Evolutionary conservation across 371 early-diverging fungal genomes (phyloP), one percentile per base, ranked within the genome.

Genomic region (Gilbertella persicaria): DNA sequence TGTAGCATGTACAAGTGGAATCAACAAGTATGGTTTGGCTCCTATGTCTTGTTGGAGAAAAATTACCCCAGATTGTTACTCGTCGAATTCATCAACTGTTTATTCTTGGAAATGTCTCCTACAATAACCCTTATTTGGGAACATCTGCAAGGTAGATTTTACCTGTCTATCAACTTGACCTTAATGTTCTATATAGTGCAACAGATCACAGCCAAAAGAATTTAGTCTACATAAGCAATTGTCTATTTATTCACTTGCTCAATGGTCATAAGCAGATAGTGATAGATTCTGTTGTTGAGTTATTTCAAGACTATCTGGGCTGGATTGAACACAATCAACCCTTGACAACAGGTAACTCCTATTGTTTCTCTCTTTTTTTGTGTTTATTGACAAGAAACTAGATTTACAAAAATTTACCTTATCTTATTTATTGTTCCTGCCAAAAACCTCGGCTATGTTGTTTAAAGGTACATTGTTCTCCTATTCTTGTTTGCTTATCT

Each of bases 401-500:
- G 67, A 64, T n/a, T 20, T 61, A 8, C 62, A 61, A 25, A 46
- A 30, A 36, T 66, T 54, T 28, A 45, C 33, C 0, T 45, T 72
- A 24, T 51, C 66, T 9, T 72, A 75, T 33, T 14, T 72, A 8
- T 36, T 75, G 35, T 53, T 66, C 10, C 39, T 75, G n/a, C 66
- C 71, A 6, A 66, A 62, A 13, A 50, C 65, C 4, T 54, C 64
- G 0, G 62, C 70, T 0, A 24, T 24, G 28, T 50, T 71, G 21
- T 26, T 63, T 14, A 47, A 58, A 19, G 64, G 75, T 67, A 61
- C 40, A 20, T 14, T 14, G 14, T 33, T 20, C 17, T 19, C 16
- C 2, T 14, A 5, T 39, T 8, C 1, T 3, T 29, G 5, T 43
- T 16, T 19, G 7, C 12, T 12, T 21, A 8, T 26, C 36, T 19